Base-by-base conservation (phyloP, 23 red algal species). In the Gracilariopsis chorda region DNA sequence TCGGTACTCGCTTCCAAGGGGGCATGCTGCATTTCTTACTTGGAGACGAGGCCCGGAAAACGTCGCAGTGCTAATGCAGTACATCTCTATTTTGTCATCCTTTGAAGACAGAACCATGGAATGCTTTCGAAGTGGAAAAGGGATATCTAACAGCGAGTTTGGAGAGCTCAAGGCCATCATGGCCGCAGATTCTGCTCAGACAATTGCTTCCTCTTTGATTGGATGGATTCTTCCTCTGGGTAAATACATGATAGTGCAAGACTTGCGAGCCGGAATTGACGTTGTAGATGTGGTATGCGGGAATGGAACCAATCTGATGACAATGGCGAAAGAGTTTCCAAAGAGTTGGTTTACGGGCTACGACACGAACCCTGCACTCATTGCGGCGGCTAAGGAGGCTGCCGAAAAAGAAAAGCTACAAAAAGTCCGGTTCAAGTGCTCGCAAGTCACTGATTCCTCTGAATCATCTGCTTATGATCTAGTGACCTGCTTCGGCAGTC, bases 11-110 rank as follows among this genome's bases (percentile, higher is more conserved):
- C 27, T 93, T 3, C 90, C 90, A 21, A 29, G 77, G 62, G 90
- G 86, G 36, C 62, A 93, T 57, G 90, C 78, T 7, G 90, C 90
- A 6, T 93, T 93, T 68, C 90, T 93, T 51, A 93, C 90, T n/a
- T 85, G 78, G 78, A 69, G 80, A 9, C 63, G 78, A 33, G 80
- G 78, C 5, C 78, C 90, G 35, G 90, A 93, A 49, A 93, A 93
- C 51, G 78, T 84, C 16, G 90, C 90, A 17, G 78, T 93, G 14
- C 46, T 93, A 28, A 73, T 80, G 49, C 78, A 83, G 23, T 85
- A 85, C 43, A 83, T 93, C 51, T 85, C 90, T 0, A 83, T 85
- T 34, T 45, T 93, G 7, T 83, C 90, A 36, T 71, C 78, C 3
- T 78, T 93, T 37, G 77, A 83, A 78, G 48, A 78, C 19, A 77